phyloP scores from a whole-genome alignment of 768 basidiomycete genomes.

The Boletus rubescentipes region DNA sequence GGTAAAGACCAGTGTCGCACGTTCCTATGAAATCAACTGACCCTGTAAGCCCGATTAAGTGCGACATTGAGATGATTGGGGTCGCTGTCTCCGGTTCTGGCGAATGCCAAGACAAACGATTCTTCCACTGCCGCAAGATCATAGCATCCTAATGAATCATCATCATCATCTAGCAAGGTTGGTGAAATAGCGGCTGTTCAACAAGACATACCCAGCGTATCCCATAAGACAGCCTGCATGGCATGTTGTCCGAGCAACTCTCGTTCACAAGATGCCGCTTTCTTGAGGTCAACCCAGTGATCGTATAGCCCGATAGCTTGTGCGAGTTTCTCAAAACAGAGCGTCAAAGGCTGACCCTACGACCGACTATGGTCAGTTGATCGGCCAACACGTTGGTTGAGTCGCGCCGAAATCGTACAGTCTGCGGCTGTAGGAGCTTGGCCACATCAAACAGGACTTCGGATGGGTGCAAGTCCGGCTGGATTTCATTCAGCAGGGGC shows the following conservation, averaged over 20 bases:
- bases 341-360: slow-evolving; percentile 69
- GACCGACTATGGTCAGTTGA: slow-evolving; percentile 10
- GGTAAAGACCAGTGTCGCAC: not conserved
- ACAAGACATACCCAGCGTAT: slow-evolving; percentile 52
- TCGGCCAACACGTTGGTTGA: not conserved
- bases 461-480: slow-evolving; percentile 70
- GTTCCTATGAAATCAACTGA: slow-evolving; percentile 29
- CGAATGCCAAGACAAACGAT: slow-evolving; percentile 66
- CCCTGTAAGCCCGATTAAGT: slow-evolving; percentile 70
- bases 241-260: slow-evolving; percentile 75
- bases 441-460: slow-evolving; percentile 76
- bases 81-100: slow-evolving; percentile 54
- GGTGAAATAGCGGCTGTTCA: not conserved
- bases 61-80: slow-evolving; percentile 59
- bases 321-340: slow-evolving; percentile 65
- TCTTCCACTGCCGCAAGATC: slow-evolving; percentile 66
- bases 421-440: slow-evolving; percentile 68
- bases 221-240: slow-evolving; percentile 74
- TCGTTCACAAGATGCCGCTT: slow-evolving; percentile 45
- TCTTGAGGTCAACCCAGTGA: slow-evolving; percentile 63
- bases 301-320: slow-evolving; percentile 71
- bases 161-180: slow-evolving; percentile 16
- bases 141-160: slow-evolving; percentile 56
- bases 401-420: slow-evolving; percentile 39
- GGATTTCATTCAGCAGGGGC: slow-evolving; percentile 67